Evolutionary conservation across 768 basidiomycete genomes (phyloP), one percentile per base, ranked within the genome.

Genomic region (Kwoniella heveanensis): DNA sequence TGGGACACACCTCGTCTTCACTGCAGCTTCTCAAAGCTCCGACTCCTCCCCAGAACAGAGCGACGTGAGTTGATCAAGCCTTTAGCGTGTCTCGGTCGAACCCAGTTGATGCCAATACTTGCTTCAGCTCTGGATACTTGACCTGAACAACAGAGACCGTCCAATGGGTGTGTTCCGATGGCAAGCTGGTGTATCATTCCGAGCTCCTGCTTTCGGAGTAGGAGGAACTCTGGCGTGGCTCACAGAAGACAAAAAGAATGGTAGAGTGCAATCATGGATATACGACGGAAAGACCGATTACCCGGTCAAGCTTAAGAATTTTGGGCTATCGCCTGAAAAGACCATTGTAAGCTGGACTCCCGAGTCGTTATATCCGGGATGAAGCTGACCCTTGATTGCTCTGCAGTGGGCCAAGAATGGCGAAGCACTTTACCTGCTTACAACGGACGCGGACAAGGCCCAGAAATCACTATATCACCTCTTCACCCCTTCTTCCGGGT

Each of bases 351-450:
- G 64, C 55, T 1, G 12, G 17, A 10, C 44, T 12, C 2, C 1
- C 19, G 19, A 39, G 32, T 13, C 13, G 7, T 13, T 13, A 36
- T 47, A 24, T 2, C 27, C 30, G 21, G 6, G 22, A 2, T 55
- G 36, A 29, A 36, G 32, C n/a, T 54, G 24, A 62, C 32, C 30
- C n/a, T 7, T 4, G 13, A 2, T 9, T 37, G 27, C 26, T 19
- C 21, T 2, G 22, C 53, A 68, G 67, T 64, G 60, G 39, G 64
- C 67, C 15, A 64, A 64, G 51, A 57, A 65, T 25, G 67, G 67
- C 9, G 36, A 56, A 53, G 67, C 67, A 2, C 26, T 68, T 4
- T 65, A 68, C 54, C 62, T 68, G 2, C 36, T 68, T 6, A 48
- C 59, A 1, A 17, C 47, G 5, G 52, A 65, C 36, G 39, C 4